These are phyloP conservation scores for Inonotus obliquus DNA, from an alignment of 1,284 basidiomycete genomes.

Conservation along the genomic window DNA sequence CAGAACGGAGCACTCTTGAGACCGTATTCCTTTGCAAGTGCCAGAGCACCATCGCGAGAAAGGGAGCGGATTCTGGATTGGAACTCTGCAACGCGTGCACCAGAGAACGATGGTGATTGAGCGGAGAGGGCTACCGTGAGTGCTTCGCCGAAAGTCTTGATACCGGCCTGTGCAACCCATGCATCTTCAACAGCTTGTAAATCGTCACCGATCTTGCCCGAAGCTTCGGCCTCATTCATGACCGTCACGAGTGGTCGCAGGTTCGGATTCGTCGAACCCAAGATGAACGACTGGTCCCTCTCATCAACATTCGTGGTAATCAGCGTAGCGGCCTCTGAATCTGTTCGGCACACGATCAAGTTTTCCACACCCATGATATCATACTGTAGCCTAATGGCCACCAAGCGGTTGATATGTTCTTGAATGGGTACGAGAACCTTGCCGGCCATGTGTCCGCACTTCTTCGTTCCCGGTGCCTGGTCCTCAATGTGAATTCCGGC, in stretches of 20 bases:
- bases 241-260: conserved; percentile 69
- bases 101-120: conserved; percentile 48
- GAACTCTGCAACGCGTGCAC: conserved; percentile 52
- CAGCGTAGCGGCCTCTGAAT: conserved; percentile 90
- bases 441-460: conserved; percentile 73
- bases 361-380: conserved; percentile 80
- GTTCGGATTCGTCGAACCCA: conserved; percentile 81
- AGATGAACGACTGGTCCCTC: conserved; percentile 95
- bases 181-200: conserved; percentile 87
- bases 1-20: conserved; percentile 73
- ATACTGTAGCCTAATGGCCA: conserved; percentile 74
- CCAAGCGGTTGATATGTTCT: conserved; percentile 77
- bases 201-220: conserved; percentile 75
- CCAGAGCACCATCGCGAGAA: conserved; percentile 68
- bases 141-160: conserved; percentile 75
- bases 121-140: conserved; percentile 70
- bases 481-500: conserved; percentile 77
- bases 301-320: conserved; percentile 97
- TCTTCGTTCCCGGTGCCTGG: conserved; percentile 71
- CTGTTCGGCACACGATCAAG: conserved; percentile 71
- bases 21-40: conserved; percentile 78
- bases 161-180: conserved; percentile 75
- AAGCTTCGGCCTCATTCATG: conserved; percentile 80
- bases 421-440: conserved; percentile 58
- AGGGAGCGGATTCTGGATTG: conserved; percentile 54